phyloP scores from a whole-genome alignment of 306 rosid genomes.

The peach (Prunus persica) region Prunus_persica_NCBIv2 NC_034014.1:7261501-7262000 shows the following conservation, averaged over 20 bases:
- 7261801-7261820: slow-evolving; percentile 20
- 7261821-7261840: not conserved
- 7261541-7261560: too few relatives aligned
- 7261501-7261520: too few relatives aligned
- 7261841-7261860: not conserved
- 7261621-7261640: too few relatives aligned
- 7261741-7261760: slow-evolving; percentile 5
- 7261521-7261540: too few relatives aligned
- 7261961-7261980: slow-evolving; percentile 31
- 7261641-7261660: too few relatives aligned
- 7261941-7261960: not conserved
- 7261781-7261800: slow-evolving; percentile 31
- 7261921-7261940: not conserved
- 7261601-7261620: too few relatives aligned
- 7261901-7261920: not conserved
- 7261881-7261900: slow-evolving; percentile 14
- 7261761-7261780: not conserved
- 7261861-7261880: not conserved
- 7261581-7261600: too few relatives aligned
- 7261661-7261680: not conserved
- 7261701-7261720: slow-evolving; percentile 1
- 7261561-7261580: too few relatives aligned
- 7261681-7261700: not conserved
- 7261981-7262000: slow-evolving; percentile 23
- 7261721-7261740: not conserved